These are phyloP conservation scores for Xenosphaeropsis pyriputrescens DNA, from an alignment of 2,329 filamentous ascomycete genomes.

Conservation along the genomic window DNA sequence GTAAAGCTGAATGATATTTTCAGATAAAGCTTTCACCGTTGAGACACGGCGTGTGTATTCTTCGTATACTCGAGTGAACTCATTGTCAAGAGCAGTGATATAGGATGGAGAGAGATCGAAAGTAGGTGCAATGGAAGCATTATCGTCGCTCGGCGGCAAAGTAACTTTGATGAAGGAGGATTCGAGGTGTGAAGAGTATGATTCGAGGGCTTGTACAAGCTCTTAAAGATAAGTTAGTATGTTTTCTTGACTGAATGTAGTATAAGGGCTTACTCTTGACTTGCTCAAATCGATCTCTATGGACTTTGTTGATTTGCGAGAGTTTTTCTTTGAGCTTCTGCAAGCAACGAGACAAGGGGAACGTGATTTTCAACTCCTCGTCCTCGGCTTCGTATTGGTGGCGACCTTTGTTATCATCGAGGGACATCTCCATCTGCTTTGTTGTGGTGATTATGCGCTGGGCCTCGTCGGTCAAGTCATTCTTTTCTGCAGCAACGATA, in stretches of 20 bases:
- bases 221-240: conserved; percentile 35
- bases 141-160: conserved; percentile 68
- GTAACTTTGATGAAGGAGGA: conserved; percentile 72
- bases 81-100: conserved; percentile 70
- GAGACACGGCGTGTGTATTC: conserved; percentile 80
- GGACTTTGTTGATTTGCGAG: conserved; percentile 60
- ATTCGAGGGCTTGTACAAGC: conserved; percentile 84
- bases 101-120: conserved; percentile 92
- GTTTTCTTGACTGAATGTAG: background rate
- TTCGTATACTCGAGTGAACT: conserved; percentile 91
- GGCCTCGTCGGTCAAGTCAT: conserved; percentile 78
- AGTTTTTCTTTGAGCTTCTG: conserved; percentile 77
- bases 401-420: conserved; percentile 59
- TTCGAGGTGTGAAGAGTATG: conserved; percentile 92
- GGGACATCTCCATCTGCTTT: conserved; percentile 81
- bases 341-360: conserved; percentile 69
- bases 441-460: conserved; percentile 74
- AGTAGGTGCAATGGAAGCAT: conserved; percentile 60
- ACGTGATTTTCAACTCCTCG: conserved; percentile 63
- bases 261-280: conserved; percentile 57
- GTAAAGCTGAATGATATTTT: conserved; percentile 89
- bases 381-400: conserved; percentile 50
- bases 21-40: conserved; percentile 58
- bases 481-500: conserved; percentile 75
- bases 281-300: conserved; percentile 87